A percentile compares a stretch with the other conserved stretches of the same genome.
phyloP scores from a whole-genome alignment of 148 eudicot genomes.

The Mesembryanthemum crystallinum region DNA sequence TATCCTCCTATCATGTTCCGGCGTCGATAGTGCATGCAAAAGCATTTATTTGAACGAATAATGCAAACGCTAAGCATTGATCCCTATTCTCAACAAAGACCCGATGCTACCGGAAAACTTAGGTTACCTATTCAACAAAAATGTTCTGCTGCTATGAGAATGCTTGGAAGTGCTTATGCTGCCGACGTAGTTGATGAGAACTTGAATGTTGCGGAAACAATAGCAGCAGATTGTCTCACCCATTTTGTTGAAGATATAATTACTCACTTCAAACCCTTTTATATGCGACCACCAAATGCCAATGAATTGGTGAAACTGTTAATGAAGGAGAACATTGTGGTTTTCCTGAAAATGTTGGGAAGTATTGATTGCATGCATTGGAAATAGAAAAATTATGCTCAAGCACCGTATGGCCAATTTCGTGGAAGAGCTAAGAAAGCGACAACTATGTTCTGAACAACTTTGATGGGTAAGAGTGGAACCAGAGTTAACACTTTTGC shows the following conservation, averaged over 20 bases:
- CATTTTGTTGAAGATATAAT: conserved; percentile 1
- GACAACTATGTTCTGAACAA: conserved; percentile 24
- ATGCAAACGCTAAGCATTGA: background rate
- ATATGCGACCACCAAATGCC: background rate
- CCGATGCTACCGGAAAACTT: background rate
- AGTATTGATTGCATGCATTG: conserved; percentile 2
- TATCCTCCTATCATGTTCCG: too few relatives aligned
- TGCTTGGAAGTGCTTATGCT: background rate
- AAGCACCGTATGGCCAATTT: background rate
- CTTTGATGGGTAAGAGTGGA: conserved; percentile 14
- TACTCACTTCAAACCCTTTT: too few relatives aligned
- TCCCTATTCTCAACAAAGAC: background rate
- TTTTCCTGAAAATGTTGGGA: background rate
- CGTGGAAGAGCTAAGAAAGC: background rate
- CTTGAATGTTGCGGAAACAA: background rate
- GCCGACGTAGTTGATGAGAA: background rate
- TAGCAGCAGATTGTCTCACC: background rate
- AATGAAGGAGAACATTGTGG: background rate
- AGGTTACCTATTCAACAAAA: too few relatives aligned
- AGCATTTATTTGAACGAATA: too few relatives aligned
- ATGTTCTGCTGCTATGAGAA: background rate
- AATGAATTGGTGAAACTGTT: background rate
- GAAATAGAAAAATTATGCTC: background rate
- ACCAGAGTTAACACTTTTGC: conserved; percentile 17
- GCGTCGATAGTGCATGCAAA: too few relatives aligned